A percentile compares a stretch with the other conserved stretches of the same genome.
These are phyloP conservation scores for Ramaria rubella DNA, from an alignment of 768 basidiomycete species.

Conservation along the genomic window DNA sequence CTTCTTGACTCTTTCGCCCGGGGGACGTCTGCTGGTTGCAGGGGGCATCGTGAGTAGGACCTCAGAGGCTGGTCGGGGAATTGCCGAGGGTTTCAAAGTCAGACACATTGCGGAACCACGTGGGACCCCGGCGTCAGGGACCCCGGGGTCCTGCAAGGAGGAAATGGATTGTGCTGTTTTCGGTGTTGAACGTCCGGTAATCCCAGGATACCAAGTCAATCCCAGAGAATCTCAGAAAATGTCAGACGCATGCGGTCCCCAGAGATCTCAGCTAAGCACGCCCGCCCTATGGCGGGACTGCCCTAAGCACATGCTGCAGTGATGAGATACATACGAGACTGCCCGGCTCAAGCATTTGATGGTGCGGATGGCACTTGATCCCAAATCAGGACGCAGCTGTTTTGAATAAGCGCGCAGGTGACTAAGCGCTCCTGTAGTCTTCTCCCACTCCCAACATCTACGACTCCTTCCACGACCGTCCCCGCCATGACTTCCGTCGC, in stretches of 20 bases:
- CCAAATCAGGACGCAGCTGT: too few relatives aligned
- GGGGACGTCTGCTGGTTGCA: slow-evolving; percentile 7
- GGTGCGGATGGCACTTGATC: too few relatives aligned
- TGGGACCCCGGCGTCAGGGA: background rate
- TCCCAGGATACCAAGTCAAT: too few relatives aligned
- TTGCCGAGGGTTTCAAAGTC: background rate
- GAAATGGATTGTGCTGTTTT: too few relatives aligned
- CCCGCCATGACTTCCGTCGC: slow-evolving; percentile 43
- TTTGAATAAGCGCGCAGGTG: background rate
- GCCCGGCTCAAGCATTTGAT: too few relatives aligned
- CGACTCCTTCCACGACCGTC: slow-evolving; percentile 33
- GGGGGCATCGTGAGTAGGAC: slow-evolving; percentile 12
- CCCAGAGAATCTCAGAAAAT: too few relatives aligned
- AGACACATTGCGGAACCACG: background rate
- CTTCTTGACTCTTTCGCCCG: background rate
- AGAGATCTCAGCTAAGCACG: too few relatives aligned
- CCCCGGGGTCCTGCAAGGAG: background rate
- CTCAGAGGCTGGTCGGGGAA: background rate
- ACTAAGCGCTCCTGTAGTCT: slow-evolving; percentile 2
- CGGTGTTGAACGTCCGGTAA: too few relatives aligned
- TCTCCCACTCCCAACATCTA: slow-evolving; percentile 14
- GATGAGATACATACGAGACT: background rate
- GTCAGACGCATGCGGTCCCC: too few relatives aligned
- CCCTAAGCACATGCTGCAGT: too few relatives aligned
- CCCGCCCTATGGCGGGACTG: too few relatives aligned